phyloP scores from a whole-genome alignment of 148 eudicot species.

The Amaranthus cruentus region DNA sequence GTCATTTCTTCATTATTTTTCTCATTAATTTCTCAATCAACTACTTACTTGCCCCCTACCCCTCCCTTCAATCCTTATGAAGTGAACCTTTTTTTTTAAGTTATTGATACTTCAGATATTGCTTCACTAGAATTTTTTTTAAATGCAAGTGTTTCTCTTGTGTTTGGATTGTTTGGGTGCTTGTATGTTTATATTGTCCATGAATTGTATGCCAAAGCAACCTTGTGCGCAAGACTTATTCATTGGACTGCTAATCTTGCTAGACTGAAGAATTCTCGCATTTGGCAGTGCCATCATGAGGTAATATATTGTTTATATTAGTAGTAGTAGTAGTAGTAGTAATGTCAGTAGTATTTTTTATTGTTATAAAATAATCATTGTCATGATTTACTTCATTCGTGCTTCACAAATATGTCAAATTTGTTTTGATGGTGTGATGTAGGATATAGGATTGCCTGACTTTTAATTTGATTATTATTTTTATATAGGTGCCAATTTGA shows the following conservation, averaged over 20 bases:
- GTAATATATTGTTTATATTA: background rate
- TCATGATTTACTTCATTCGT: background rate
- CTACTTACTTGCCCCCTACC: background rate
- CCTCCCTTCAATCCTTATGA: background rate
- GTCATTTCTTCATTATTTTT: background rate
- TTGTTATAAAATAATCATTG: background rate
- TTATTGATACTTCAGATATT: background rate
- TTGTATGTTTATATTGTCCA: background rate
- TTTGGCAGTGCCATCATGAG: conserved; percentile 1
- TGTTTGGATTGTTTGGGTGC: background rate
- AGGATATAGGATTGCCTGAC: background rate
- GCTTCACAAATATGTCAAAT: background rate
- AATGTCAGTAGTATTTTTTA: too few species aligned
- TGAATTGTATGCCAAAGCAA: background rate
- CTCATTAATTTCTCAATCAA: background rate
- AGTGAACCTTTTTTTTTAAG: background rate
- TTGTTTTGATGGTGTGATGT: background rate
- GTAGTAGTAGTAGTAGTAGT: too few species aligned
- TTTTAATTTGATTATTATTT: background rate
- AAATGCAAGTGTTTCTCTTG: conserved; percentile 4
- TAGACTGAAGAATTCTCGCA: background rate
- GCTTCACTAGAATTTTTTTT: background rate
- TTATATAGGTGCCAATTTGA: background rate
- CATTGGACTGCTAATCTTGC: background rate
- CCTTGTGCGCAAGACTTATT: background rate